These are phyloP conservation scores for Ilex asprella DNA, from an alignment of 257 asterid genomes.

Conservation along the genomic window DNA sequence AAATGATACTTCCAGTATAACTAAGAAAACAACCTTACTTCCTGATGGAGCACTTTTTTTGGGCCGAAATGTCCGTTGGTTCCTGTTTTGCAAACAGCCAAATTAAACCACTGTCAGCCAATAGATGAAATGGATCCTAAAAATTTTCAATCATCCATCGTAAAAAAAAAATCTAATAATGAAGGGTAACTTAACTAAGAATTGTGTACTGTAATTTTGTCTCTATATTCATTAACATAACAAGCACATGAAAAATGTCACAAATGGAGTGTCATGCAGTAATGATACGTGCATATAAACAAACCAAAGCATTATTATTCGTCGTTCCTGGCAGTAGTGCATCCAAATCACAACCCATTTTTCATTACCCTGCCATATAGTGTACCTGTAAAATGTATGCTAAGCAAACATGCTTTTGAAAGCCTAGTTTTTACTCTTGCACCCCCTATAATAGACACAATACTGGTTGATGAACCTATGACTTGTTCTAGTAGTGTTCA, in stretches of 20 bases:
- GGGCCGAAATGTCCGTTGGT: conserved; percentile 92
- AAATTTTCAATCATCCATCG: neutral
- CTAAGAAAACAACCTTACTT: conserved; percentile 59
- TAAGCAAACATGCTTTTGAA: too few species aligned
- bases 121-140: neutral
- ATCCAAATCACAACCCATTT: too few species aligned
- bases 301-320: neutral
- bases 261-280: neutral
- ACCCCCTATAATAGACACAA: too few species aligned
- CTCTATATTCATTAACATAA: neutral
- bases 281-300: too few species aligned
- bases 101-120: conserved; percentile 6
- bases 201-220: too few species aligned
- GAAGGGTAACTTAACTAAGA: too few species aligned
- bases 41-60: conserved; percentile 95
- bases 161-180: too few species aligned
- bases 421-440: too few species aligned
- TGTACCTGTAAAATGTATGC: too few species aligned
- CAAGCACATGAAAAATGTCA: neutral
- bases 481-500: too few species aligned
- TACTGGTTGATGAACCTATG: too few species aligned
- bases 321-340: neutral
- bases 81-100: conserved; percentile 41
- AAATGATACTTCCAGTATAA: conserved; percentile 11
- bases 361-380: too few species aligned